phyloP scores from a whole-genome alignment of 768 basidiomycete genomes.

The Podaxis carcinomalis region DNA sequence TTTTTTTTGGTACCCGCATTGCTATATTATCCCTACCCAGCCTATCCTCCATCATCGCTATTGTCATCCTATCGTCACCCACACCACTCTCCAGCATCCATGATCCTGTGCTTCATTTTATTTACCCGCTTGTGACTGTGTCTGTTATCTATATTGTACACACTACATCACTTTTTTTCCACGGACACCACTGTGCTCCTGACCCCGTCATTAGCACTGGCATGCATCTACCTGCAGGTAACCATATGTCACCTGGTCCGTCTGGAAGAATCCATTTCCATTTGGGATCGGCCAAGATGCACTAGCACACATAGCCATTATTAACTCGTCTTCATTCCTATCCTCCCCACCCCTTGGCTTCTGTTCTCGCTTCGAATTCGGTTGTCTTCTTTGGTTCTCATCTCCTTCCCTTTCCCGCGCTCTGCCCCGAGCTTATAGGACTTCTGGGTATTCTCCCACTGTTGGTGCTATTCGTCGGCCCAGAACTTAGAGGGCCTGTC shows the following conservation, averaged over 20 bases:
- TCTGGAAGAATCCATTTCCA: constrained; percentile 9
- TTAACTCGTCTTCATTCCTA: constrained; percentile 3
- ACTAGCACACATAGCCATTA: constrained; percentile 5
- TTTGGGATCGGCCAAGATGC: constrained; percentile 4
- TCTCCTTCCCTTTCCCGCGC: constrained; percentile 6
- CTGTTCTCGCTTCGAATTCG: constrained; percentile 9
- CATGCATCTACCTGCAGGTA: constrained; percentile 12
- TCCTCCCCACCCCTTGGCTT: constrained; percentile 4
- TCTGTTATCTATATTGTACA: constrained; percentile 5
- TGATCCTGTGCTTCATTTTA: not conserved
- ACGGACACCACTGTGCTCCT: not conserved
- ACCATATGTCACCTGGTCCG: constrained; percentile 1
- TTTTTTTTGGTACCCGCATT: constrained; percentile 8
- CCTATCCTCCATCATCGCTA: not conserved
- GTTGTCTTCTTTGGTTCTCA: not conserved
- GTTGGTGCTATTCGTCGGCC: not conserved
- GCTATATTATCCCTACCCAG: not conserved
- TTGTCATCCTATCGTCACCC: constrained; percentile 1
- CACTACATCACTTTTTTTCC: constrained; percentile 2
- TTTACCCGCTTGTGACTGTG: not conserved
- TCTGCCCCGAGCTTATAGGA: constrained; percentile 6
- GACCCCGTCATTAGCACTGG: not conserved
- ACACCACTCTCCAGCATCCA: not conserved
- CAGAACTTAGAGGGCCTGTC: not conserved
- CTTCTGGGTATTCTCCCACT: not conserved